Base-by-base conservation (phyloP, 768 basidiomycete species). In the Russula sp. region DNA sequence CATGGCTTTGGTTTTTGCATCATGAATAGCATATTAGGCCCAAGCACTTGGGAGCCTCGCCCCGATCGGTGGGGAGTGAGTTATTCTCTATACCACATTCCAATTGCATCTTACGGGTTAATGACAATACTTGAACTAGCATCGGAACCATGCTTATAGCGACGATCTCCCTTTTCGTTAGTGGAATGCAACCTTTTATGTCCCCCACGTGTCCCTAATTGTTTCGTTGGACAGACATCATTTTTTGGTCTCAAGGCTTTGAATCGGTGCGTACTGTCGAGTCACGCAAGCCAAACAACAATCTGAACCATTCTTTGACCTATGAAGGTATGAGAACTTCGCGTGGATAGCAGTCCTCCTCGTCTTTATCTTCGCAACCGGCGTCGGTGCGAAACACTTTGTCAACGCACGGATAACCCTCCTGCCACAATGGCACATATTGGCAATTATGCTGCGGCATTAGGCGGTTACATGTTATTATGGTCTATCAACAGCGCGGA, bases 121-220 rank as follows among this genome's bases (percentile, higher is more conserved):
- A 52, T 30, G 5, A 30, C n/a, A n/a, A n/a, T n/a, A n/a, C 28
- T 30, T 30, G 28, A n/a, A 20, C 1, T 26, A 60, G 49, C 57
- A 85, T 94, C 28, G 92, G 92, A 2, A 94, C 94, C 59, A 86
- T 92, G 36, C 84, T 94, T 56, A 85, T 93, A 48, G 82, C 83
- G 0, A 65, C 88, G 36, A 76, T 90, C 36, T 86, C 90, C 2
- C 81, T 94, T 34, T 84, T 71, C 61, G 77, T 79, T 24, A 61
- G 50, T 65, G 36, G n/a, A 54, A 44, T 22, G 16, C 50, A 5
- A 52, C 20, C 40, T 61, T 59, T 54, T 30, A 54, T 26, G 20
- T 58, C n/a, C 53, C n/a, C 38, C 48, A 13, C 18, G 1, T 11
- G n/a, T 36, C 10, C n/a, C 56, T 50, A 28, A 65, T 61, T n/a